Percentiles rank a stretch among this genome's conserved stretches.
These are phyloP conservation scores for Populus davidiana DNA, from an alignment of 345 rosid species.

Conservation along the genomic window DNA sequence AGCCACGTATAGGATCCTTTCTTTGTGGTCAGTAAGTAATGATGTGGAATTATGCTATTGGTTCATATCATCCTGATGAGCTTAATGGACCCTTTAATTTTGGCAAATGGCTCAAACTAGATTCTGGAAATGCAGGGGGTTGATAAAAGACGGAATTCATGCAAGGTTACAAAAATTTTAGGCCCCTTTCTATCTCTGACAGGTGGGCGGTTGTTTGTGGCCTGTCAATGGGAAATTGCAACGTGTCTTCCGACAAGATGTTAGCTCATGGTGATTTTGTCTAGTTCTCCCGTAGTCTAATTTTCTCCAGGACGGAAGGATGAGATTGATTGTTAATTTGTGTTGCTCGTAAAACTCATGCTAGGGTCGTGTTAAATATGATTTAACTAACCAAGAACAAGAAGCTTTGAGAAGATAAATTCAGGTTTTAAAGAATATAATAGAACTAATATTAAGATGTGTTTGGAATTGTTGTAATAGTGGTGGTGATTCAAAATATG, in stretches of 20 bases:
- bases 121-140: background rate
- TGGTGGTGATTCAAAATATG: too few relatives aligned
- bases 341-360: background rate
- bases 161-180: background rate
- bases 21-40: conserved; percentile 11
- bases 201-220: conserved; percentile 16
- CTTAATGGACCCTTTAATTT: background rate
- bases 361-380: background rate
- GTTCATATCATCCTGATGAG: background rate
- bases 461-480: too few relatives aligned
- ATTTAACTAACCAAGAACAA: background rate
- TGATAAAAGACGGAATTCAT: too few relatives aligned
- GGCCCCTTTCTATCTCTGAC: conserved; percentile 1
- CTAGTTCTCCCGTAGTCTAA: background rate
- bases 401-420: too few relatives aligned
- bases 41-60: conserved; percentile 4
- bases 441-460: too few relatives aligned
- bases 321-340: background rate
- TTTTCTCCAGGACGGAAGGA: background rate
- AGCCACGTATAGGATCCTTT: conserved; percentile 14
- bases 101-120: background rate
- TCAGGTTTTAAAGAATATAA: too few relatives aligned
- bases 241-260: conserved; percentile 12
- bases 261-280: background rate
- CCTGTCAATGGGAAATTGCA: conserved; percentile 16